Base-by-base conservation (phyloP, 129 eudicot genomes). In the Escallonia rubra region DNA sequence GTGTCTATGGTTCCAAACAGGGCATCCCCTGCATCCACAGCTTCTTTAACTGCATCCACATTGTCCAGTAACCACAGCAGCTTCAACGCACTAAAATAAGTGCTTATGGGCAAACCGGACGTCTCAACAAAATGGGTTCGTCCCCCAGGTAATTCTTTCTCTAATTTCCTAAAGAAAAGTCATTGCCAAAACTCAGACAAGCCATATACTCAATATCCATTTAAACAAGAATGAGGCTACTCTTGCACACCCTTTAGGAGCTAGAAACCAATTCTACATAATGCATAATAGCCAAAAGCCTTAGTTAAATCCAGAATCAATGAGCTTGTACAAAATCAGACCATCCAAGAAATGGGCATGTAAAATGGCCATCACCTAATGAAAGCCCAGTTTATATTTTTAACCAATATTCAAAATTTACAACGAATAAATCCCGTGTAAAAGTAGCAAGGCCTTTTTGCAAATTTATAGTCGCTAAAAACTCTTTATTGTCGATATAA, bases 21-120 rank as follows among this genome's bases (percentile, higher is more conserved):
- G 42, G 94, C 96, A 82, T 94, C 99, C 43, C 92, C 96, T 63
- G 62, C 70, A 11, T 87, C 66, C 5, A 94, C 83, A 61, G 99
- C 90, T 58, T 81, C 72, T 69, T 82, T 85, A 3, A 94, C 97
- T 12, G 71, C 77, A 12, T 81, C 88, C 41, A 90, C 99, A 57
- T 94, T 94, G 42, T 89, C 96, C 43, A 90, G 14, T 51, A 94
- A 57, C 99, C 99, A 94, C 41, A 94, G 63, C 16, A 94, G 79
- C 89, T 94, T 94, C 43, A 86, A 61, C 66, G 97, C 99, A 75
- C 97, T 94, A 72, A 94, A 94, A 74, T 94, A 94, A 53, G 99
- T 89, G 83, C 96, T 94, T 72, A 90, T 82, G 12, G 97, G 96
- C 72, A 94, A 68, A 55, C 99, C 99, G 74, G 94, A 89, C n/a